phyloP scores from a whole-genome alignment of 2,329 filamentous ascomycete genomes.

The Verticillium nubilum region DNA sequence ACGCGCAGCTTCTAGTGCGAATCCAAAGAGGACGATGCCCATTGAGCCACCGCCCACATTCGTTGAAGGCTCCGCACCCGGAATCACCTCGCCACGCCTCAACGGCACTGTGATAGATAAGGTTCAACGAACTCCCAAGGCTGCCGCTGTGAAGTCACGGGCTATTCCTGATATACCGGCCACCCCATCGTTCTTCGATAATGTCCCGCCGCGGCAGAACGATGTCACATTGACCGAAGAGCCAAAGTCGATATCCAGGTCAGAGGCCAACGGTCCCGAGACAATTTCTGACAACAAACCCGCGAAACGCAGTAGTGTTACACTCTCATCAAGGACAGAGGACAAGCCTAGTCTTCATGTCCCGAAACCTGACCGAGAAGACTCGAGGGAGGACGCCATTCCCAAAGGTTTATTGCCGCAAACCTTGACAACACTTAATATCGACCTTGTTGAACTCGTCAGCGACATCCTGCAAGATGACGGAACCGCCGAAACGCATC shows the following conservation, averaged over 20 bases:
- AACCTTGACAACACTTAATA: slow-evolving; percentile 46
- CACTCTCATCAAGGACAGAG: neutral
- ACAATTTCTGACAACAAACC: neutral
- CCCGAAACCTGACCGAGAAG: neutral
- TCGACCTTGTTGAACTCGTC: slow-evolving; percentile 53
- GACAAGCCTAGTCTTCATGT: neutral
- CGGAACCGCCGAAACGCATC: slow-evolving; percentile 42
- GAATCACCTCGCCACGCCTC: slow-evolving; percentile 22
- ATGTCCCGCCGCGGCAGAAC: slow-evolving; percentile 21
- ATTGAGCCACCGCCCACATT: slow-evolving; percentile 21
- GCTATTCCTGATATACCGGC: slow-evolving; percentile 28
- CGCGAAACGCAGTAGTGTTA: neutral
- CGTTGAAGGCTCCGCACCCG: slow-evolving; percentile 22
- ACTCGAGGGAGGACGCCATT: neutral
- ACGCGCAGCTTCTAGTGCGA: slow-evolving; percentile 16
- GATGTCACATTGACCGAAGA: slow-evolving; percentile 6
- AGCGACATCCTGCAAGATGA: slow-evolving; percentile 57
- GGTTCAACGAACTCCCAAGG: slow-evolving; percentile 23
- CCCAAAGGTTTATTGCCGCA: slow-evolving; percentile 44
- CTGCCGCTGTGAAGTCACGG: slow-evolving; percentile 17
- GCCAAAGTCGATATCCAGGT: slow-evolving; percentile 3
- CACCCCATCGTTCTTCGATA: slow-evolving; percentile 32
- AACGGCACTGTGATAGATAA: slow-evolving; percentile 28
- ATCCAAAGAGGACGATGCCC: slow-evolving; percentile 20
- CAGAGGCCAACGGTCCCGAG: neutral